These are phyloP conservation scores for Neonectria punicea DNA, from an alignment of 2,329 filamentous ascomycete genomes.

Conservation along the genomic window DNA sequence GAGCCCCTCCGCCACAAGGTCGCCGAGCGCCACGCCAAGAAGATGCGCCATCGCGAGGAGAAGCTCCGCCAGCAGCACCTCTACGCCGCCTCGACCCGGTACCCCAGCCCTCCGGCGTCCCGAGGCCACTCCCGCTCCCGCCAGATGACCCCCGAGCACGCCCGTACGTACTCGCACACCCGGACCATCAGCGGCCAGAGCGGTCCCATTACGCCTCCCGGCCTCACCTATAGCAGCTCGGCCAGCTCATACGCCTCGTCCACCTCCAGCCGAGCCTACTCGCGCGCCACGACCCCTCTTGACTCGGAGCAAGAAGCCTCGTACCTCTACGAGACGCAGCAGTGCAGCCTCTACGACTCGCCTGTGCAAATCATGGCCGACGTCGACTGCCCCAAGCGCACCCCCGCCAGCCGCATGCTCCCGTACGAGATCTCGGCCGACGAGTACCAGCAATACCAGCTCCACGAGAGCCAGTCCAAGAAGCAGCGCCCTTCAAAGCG, in stretches of 20 bases:
- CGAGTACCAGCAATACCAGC: constrained; percentile 56
- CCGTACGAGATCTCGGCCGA: constrained; percentile 67
- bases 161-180: constrained; percentile 46
- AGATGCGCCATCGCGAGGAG: constrained; percentile 61
- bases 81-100: constrained; percentile 49
- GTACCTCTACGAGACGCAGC: constrained; percentile 48
- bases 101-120: constrained; percentile 59
- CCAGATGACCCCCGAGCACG: constrained; percentile 53
- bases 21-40: constrained; percentile 60
- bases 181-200: constrained; percentile 47
- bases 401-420: constrained; percentile 52
- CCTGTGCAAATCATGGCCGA: constrained; percentile 59
- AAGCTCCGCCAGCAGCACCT: constrained; percentile 54
- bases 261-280: constrained; percentile 60
- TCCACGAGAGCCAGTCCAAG: constrained; percentile 59
- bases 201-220: constrained; percentile 54
- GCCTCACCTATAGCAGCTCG: constrained; percentile 61
- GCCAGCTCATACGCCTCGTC: constrained; percentile 62
- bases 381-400: constrained; percentile 51
- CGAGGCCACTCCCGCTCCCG: constrained; percentile 56
- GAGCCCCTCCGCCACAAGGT: constrained; percentile 79
- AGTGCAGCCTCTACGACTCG: constrained; percentile 60
- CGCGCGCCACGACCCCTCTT: constrained; percentile 63
- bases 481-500: constrained; percentile 58
- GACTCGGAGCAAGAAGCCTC: constrained; percentile 58